Base-by-base conservation (phyloP, 495 filamentous ascomycete species). In the Amphirosellinia nigrospora region DNA sequence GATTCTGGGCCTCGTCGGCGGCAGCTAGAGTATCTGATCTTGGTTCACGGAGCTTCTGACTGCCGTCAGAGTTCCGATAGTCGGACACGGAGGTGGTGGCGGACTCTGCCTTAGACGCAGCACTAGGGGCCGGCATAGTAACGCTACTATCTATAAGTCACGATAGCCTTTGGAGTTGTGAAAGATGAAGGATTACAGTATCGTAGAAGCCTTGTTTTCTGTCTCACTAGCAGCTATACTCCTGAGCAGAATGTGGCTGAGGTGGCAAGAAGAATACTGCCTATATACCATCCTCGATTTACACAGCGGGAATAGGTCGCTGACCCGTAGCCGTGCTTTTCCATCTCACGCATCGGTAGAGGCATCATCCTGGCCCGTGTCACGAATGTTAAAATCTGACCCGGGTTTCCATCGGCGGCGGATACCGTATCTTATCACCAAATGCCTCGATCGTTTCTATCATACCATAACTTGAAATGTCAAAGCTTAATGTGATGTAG, bases 1-100 rank as follows among this genome's bases (percentile, higher is more conserved):
- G 48, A 4, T 15, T 8, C 53, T 69, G 61, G 21, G 62, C 65
- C 32, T 74, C 72, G 26, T 64, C 66, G 11, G 21, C 72, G 21
- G 38, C 6, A 2, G n/a, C 23, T 23, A 34, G 3, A 8, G 1
- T 10, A 19, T 50, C 32, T 28, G 45, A n/a, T 28, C 19, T n/a
- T n/a, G 32, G 23, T 21, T 30, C 36, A 23, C 39, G 39, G 21
- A 11, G 53, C 61, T 50, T 61, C 19, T 38, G 39, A 7, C 23
- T 1, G n/a, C 32, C 26, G 10, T 59, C 66, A 34, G 66, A 28
- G 32, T 21, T 60, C 16, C 38, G 38, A 23, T 62, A 53, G n/a
- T 69, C 66, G 48, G 66, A 62, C 13, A 69, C 21, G 19, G 66
- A 69, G 45, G 66, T 13, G 9, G 41, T 28, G 36, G 55, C 15